These are phyloP conservation scores for Alternaria ventricosa DNA, from an alignment of 2,329 filamentous ascomycete genomes.

Conservation along the genomic window DNA sequence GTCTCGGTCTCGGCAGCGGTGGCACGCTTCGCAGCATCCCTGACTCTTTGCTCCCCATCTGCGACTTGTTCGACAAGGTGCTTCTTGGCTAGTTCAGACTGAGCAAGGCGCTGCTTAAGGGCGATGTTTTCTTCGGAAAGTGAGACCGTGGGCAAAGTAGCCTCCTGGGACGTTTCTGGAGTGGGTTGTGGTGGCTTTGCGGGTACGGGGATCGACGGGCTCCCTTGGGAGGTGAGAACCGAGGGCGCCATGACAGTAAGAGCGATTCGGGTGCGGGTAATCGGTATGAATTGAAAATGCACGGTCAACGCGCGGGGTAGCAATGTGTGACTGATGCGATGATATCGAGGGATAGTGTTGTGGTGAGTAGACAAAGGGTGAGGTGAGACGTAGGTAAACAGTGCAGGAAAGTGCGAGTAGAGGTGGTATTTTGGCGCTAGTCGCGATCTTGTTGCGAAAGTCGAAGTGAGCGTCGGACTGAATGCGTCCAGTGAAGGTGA, in stretches of 20 bases:
- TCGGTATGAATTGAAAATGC: neutral
- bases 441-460: neutral
- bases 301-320: neutral
- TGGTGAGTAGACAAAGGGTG: neutral
- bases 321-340: neutral
- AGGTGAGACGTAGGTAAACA: neutral
- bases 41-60: neutral
- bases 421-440: neutral
- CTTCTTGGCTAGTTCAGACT: neutral
- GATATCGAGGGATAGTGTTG: neutral
- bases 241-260: neutral
- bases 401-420: neutral
- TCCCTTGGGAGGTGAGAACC: neutral
- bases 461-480: neutral
- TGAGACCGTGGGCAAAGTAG: neutral
- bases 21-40: neutral
- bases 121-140: neutral
- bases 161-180: neutral
- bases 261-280: neutral
- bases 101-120: constrained; percentile 1
- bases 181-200: neutral
- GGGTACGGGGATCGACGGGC: neutral
- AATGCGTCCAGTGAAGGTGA: neutral
- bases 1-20: neutral
- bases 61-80: neutral